Base-by-base conservation (phyloP, 768 basidiomycete genomes). In the Lenzites betulinus region DNA sequence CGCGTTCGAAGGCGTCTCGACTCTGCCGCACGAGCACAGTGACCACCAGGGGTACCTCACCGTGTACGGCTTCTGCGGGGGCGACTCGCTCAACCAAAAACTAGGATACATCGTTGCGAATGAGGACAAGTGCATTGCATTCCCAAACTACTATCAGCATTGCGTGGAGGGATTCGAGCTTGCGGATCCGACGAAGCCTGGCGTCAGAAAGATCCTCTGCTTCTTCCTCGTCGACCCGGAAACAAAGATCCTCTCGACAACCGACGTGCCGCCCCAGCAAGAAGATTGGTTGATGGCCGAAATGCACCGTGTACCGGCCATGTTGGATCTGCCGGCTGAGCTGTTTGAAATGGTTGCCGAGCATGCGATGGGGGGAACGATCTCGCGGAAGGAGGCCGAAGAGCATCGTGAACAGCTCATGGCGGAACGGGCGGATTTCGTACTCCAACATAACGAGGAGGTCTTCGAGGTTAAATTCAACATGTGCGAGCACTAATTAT, bases 101-200 rank as follows among this genome's bases (percentile, higher is more conserved):
- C 60, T 73, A 44, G 76, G 76, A 15, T 43, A 63, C 8, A 67
- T 78, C 18, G 58, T 61, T 13, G 76, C 74, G 7, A 51, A 55
- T 9, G 51, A 64, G 42, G 70, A 72, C 26, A 69, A 74, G 18
- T 69, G 69, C 44, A 63, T 78, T 35, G 71, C 71, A 12, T 78
- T 77, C 64, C 76, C 76, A 16, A 77, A 78, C 64, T 58, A 73
- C 25, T 75, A 73, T 55, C 76, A 78, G 59, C 75, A 77, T 60
- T 67, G 66, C 25, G 73, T 78, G 26, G 67, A 67, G 28, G 68
- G 75, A 4, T 79, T 79, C 61, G 53, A 67, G 38, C 72, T 78
- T 39, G 53, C 43, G 9, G 74, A 78, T 55, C 54, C 59, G 3
- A 63, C 70, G 20, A 70, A 71, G 57, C 75, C 74, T 0, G 78